These are phyloP conservation scores for Silene latifolia DNA, from an alignment of 148 eudicot species.

Conservation along the genomic window DNA sequence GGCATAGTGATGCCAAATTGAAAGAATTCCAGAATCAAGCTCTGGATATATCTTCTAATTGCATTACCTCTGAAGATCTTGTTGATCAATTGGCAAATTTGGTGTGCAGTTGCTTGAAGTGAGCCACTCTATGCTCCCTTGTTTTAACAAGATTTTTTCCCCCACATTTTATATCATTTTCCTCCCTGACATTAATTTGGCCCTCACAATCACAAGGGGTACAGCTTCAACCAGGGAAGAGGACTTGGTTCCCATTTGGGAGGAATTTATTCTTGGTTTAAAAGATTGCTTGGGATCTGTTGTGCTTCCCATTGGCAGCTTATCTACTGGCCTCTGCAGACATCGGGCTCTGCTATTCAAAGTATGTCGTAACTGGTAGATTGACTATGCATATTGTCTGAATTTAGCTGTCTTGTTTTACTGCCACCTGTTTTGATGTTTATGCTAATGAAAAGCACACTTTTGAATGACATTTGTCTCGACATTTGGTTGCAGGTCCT, in stretches of 20 bases:
- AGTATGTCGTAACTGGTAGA: slow-evolving; percentile 43
- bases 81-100: slow-evolving; percentile 37
- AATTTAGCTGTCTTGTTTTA: not conserved
- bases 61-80: slow-evolving; percentile 35
- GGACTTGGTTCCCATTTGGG: slow-evolving; percentile 64
- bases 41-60: slow-evolving; percentile 46
- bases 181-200: slow-evolving; percentile 26
- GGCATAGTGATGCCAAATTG: slow-evolving; percentile 67
- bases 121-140: slow-evolving; percentile 29
- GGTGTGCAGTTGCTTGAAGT: slow-evolving; percentile 84
- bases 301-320: slow-evolving; percentile 86
- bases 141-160: not conserved
- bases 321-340: slow-evolving; percentile 84
- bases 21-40: slow-evolving; percentile 68
- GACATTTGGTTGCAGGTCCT: slow-evolving; percentile 52
- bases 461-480: not conserved
- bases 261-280: slow-evolving; percentile 55
- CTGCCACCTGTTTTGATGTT: not conserved
- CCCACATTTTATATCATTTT: slow-evolving; percentile 2
- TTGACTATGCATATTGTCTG: slow-evolving; percentile 7
- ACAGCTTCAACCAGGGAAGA: slow-evolving; percentile 66
- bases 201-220: slow-evolving; percentile 45
- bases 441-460: not conserved
- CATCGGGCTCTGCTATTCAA: slow-evolving; percentile 90
- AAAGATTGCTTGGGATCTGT: slow-evolving; percentile 76